Conservation (phyloP, 2,329 filamentous ascomycete species). For the Aspergillus phoenicis region DNA sequence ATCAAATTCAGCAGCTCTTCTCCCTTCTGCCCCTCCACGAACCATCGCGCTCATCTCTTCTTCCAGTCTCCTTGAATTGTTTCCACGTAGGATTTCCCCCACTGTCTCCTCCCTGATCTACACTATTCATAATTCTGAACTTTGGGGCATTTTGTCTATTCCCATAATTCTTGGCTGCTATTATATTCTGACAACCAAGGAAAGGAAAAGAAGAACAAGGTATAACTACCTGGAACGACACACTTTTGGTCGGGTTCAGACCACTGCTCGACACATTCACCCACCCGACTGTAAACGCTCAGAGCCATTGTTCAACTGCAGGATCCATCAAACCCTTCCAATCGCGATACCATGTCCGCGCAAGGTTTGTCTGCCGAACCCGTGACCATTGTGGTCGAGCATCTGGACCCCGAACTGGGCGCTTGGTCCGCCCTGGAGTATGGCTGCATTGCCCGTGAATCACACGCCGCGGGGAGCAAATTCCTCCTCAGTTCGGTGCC, state of each 20-base stretch:
- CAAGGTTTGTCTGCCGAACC: constrained; percentile 29
- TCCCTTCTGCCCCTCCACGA: not conserved
- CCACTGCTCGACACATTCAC: not conserved
- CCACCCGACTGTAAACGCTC: not conserved
- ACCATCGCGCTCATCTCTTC: not conserved
- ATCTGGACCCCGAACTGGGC: constrained; percentile 92
- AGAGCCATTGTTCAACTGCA: constrained; percentile 1
- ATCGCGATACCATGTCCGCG: constrained; percentile 27
- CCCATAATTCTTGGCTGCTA: not conserved
- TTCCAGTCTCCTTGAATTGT: not conserved
- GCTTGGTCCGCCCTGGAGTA: constrained; percentile 96
- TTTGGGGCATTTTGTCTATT: not conserved
- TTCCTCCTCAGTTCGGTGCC: constrained; percentile 87
- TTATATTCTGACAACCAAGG: not conserved
- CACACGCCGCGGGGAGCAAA: constrained; percentile 62
- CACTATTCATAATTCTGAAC: not conserved
- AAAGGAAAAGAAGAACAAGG: not conserved
- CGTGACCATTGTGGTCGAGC: constrained; percentile 91
- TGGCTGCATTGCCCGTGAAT: constrained; percentile 80
- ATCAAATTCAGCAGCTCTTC: not conserved
- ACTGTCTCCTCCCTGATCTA: not conserved
- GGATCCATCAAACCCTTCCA: not conserved
- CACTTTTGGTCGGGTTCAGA: not conserved
- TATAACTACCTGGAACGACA: not conserved
- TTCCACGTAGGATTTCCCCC: not conserved